phyloP scores from a whole-genome alignment of 2,329 filamentous ascomycete species.

The Eutypa lata region DNA sequence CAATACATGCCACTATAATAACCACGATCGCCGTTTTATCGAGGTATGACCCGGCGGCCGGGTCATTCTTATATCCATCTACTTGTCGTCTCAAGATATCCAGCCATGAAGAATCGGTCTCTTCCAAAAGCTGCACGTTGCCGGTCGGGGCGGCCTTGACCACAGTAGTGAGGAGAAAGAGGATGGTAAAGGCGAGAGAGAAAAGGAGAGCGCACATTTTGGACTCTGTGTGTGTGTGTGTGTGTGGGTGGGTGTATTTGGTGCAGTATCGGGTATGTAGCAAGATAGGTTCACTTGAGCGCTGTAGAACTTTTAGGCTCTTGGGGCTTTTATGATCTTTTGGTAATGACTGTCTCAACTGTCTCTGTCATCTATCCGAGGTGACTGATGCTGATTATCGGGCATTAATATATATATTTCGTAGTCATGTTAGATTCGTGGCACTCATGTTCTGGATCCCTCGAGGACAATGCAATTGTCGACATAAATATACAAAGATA shows the following conservation, averaged over 20 bases:
- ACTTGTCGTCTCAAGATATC: background rate
- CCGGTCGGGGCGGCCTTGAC: background rate
- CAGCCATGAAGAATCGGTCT: background rate
- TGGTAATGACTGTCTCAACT: no score
- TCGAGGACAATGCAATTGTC: background rate
- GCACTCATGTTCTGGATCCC: no score
- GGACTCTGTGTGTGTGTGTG: background rate
- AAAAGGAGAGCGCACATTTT: background rate
- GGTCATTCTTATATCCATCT: background rate
- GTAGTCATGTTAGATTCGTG: no score
- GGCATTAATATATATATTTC: no score
- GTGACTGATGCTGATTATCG: no score
- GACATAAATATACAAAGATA: background rate
- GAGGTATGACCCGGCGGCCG: background rate
- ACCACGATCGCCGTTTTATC: background rate
- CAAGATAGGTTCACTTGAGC: no score
- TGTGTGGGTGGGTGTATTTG: background rate
- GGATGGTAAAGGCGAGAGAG: background rate
- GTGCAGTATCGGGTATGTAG: no score
- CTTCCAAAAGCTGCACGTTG: background rate
- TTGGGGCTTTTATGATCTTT: no score
- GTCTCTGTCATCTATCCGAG: no score
- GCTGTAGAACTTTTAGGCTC: no score
- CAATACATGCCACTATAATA: background rate
- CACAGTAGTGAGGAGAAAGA: background rate